Evolutionary conservation across 2,329 filamentous ascomycete genomes (phyloP).

Genomic region (Ophiostoma himal-ulmi): DNA sequence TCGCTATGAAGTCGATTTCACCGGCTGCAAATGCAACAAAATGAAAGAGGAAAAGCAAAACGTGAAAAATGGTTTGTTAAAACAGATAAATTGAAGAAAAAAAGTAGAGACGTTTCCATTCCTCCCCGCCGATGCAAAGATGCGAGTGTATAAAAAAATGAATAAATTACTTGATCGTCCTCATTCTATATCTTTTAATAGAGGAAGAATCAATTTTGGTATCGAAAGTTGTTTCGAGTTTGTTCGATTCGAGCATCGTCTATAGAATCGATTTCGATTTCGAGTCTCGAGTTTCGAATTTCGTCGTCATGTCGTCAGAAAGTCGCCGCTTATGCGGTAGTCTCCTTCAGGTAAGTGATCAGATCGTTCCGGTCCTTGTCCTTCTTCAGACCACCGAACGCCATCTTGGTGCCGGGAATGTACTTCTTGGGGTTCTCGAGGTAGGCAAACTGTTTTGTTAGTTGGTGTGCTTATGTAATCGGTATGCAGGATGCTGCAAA

Average conservation of each 20-base stretch:
- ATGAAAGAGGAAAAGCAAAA: background rate
- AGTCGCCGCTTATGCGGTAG: slow-evolving; percentile 52
- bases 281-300: background rate
- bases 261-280: background rate
- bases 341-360: slow-evolving; percentile 77
- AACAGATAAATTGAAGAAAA: background rate
- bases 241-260: too few species aligned
- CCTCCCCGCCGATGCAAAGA: slow-evolving; percentile 14
- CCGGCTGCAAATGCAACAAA: background rate
- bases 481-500: too few species aligned
- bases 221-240: background rate
- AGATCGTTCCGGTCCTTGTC: slow-evolving; percentile 98
- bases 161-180: slow-evolving; percentile 10
- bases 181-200: slow-evolving; percentile 10
- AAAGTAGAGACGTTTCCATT: slow-evolving; percentile 17
- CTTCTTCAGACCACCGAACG: slow-evolving; percentile 99
- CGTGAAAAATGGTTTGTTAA: background rate
- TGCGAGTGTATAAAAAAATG: background rate
- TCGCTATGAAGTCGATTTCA: background rate
- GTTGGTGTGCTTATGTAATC: background rate
- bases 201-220: slow-evolving; percentile 3
- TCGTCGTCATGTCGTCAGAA: background rate
- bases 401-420: slow-evolving; percentile 99
- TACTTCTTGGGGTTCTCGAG: slow-evolving; percentile 99
- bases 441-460: slow-evolving; percentile 70